Percentiles rank a stretch among this genome's conserved stretches.
phyloP scores from a whole-genome alignment of 1,284 basidiomycete species.

The Kalmanozyma brasiliensis region DNA sequence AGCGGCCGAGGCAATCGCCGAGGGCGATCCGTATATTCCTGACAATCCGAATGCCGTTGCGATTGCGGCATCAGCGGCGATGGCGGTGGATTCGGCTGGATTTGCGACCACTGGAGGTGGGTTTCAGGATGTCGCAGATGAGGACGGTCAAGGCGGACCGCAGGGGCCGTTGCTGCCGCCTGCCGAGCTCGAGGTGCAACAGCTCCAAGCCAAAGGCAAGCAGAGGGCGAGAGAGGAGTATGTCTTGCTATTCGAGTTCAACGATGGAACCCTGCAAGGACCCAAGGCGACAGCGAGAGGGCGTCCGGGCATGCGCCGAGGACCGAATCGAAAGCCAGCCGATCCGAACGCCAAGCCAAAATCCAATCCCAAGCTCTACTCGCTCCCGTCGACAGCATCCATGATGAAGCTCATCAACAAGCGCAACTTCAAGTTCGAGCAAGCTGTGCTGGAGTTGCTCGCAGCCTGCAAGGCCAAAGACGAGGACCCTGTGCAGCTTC shows the following conservation, averaged over 20 bases:
- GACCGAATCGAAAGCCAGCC: conserved; percentile 27
- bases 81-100: conserved; percentile 31
- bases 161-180: conserved; percentile 30
- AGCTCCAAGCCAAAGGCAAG: conserved; percentile 41
- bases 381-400: conserved; percentile 47
- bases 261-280: conserved; percentile 69
- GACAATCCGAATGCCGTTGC: conserved; percentile 17
- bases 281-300: conserved; percentile 68
- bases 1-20: conserved; percentile 30
- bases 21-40: conserved; percentile 21
- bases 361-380: conserved; percentile 43
- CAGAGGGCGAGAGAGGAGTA: conserved; percentile 56
- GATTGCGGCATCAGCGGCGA: conserved; percentile 4
- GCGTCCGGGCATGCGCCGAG: conserved; percentile 45
- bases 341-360: conserved; percentile 20
- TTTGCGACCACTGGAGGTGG: conserved; percentile 44
- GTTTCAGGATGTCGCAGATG: conserved; percentile 45
- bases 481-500: conserved; percentile 60
- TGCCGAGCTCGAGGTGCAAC: conserved; percentile 39
- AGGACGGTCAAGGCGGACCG: conserved; percentile 16
- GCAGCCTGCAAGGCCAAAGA: conserved; percentile 57
- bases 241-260: conserved; percentile 69
- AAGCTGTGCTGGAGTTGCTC: conserved; percentile 61
- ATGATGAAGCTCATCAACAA: conserved; percentile 65
- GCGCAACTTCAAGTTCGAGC: conserved; percentile 64